phyloP scores from a whole-genome alignment of 768 basidiomycete genomes.

The Mycena galericulata region DNA sequence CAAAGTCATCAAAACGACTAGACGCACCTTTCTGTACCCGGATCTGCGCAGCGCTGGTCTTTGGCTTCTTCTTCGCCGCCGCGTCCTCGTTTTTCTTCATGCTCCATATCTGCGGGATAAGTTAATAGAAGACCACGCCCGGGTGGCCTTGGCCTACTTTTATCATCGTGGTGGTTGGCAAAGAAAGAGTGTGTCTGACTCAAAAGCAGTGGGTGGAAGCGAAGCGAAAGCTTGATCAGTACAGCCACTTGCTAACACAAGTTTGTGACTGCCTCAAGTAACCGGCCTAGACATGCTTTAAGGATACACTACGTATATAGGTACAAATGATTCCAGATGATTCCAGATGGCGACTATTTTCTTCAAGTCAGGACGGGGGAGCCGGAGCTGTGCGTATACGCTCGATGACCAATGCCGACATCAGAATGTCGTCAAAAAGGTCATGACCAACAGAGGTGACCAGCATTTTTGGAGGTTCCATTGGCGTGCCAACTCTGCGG shows the following conservation, averaged over 20 bases:
- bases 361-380: conserved; percentile 38
- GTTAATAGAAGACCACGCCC: neutral
- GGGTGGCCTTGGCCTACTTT: conserved; percentile 48
- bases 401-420: conserved; percentile 56
- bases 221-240: conserved; percentile 18
- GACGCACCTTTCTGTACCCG: conserved; percentile 96
- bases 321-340: conserved; percentile 15
- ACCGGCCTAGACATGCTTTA: neutral
- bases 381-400: conserved; percentile 55
- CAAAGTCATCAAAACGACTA: neutral
- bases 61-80: conserved; percentile 97
- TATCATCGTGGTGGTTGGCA: conserved; percentile 57
- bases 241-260: conserved; percentile 1
- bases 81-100: conserved; percentile 99
- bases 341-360: neutral
- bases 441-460: conserved; percentile 55
- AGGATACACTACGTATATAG: conserved; percentile 9
- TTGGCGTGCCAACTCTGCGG: conserved; percentile 38
- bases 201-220: conserved; percentile 44
- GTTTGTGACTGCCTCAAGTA: neutral
- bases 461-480: conserved; percentile 50
- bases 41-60: conserved; percentile 98
- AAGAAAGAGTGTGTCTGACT: conserved; percentile 43
- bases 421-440: conserved; percentile 55
- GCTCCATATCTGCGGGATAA: conserved; percentile 87